Evolutionary conservation across 148 eudicot species (phyloP), one percentile per base, ranked within the genome.

Genomic region (Cornus florida): DNA sequence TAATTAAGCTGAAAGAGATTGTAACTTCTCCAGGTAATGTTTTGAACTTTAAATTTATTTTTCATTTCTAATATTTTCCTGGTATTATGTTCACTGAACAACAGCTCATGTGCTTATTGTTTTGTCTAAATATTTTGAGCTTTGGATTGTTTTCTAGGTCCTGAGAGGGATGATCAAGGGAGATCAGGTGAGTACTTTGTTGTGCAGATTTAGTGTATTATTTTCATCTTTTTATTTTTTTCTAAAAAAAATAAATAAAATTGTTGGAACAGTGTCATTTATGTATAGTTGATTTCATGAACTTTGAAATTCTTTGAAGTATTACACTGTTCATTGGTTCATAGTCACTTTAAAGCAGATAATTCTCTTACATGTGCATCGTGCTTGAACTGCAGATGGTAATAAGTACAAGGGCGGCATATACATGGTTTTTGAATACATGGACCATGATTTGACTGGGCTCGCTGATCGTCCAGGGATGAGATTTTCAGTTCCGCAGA

Each of bases 371-470:
- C 35, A 48, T 10, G 59, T 33, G 53, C 24, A 28, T 31, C 9
- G 14, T 33, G 59, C 38, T 74, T 70, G 70, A 46, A 35, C n/a
- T 84, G 39, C 89, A 91, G 95, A 90, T 77, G 85, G 84, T 76
- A 91, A 86, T 69, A 94, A 89, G 78, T 90, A 91, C 84, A 90
- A 91, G 32, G 98, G 97, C 33, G 88, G 86, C 80, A 91, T 92
- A 31, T 94, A 91, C 83, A 87, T 92, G 93, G 98, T 94, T 48
- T 91, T 94, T 73, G 98, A 94, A 84, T 92, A 92, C 81, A 94
- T 94, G 98, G 98, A 92, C 82, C 98, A 91, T 81, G 98, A 94
- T 74, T 70, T 85, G 76, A 87, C 90, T 60, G 90, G 88, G 48
- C 87, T 87, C 77, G 84, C 88, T 75, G 91, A 91, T 85, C 95